Evolutionary conservation across 345 rosid species (phyloP).

Genomic region (Rhodamnia rubescens): DNA sequence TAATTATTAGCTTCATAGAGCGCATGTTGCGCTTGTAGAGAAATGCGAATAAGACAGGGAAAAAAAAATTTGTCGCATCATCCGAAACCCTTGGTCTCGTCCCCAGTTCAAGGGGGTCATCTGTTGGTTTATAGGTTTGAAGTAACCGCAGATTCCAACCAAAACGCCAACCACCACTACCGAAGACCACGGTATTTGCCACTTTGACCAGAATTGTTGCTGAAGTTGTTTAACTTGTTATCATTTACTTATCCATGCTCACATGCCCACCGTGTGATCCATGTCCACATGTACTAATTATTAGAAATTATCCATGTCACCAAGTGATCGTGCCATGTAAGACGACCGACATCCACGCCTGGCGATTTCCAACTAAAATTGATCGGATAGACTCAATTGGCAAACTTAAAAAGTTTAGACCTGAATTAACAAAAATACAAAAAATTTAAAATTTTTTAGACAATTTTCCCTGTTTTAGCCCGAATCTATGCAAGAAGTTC

Average conservation of each 20-base stretch:
- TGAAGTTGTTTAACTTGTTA: not conserved
- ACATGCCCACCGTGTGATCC: not conserved
- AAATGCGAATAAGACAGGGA: not conserved
- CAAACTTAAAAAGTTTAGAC: no score
- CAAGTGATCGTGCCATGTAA: fast-evolving
- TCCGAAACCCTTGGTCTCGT: not conserved
- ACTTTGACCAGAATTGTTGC: not conserved
- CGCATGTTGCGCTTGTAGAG: not conserved
- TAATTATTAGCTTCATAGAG: not conserved
- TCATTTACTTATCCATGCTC: not conserved
- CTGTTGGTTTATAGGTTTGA: not conserved
- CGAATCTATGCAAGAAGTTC: not conserved
- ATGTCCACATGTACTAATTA: not conserved
- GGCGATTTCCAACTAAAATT: no score
- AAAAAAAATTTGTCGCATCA: not conserved
- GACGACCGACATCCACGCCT: fast-evolving
- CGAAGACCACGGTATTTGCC: not conserved
- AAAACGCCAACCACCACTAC: not conserved
- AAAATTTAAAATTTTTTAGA: no score
- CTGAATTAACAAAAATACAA: no score
- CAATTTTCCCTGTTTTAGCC: no score
- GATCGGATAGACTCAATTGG: no score
- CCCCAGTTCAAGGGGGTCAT: not conserved
- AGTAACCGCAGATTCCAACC: not conserved
- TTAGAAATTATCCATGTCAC: no score